phyloP scores from a whole-genome alignment of 2,329 filamentous ascomycete genomes.

The Fonsecaea nubica region DNA sequence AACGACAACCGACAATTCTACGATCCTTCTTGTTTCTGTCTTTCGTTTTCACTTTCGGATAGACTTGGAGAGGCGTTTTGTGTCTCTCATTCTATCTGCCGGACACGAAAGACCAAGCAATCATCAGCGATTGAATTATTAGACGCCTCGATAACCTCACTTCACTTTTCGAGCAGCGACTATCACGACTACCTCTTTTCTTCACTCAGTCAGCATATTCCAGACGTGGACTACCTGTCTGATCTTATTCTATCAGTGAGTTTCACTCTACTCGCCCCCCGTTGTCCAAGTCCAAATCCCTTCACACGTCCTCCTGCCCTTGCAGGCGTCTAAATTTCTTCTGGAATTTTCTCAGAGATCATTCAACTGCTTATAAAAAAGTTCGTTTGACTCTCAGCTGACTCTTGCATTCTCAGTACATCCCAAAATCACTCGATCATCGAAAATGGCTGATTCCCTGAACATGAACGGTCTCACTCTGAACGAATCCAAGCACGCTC shows the following conservation, averaged over 20 bases:
- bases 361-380: not conserved
- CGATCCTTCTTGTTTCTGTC: conserved; percentile 38
- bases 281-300: not conserved
- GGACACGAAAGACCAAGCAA: conserved; percentile 35
- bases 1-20: conserved; percentile 23
- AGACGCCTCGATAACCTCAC: conserved; percentile 30
- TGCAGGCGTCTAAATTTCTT: conserved; percentile 12
- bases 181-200: conserved; percentile 12
- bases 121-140: conserved; percentile 16
- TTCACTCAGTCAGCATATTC: conserved; percentile 5
- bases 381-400: not conserved
- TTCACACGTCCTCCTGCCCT: not conserved
- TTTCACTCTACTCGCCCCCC: not conserved
- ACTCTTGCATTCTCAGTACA: conserved; percentile 12
- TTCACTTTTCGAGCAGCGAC: conserved; percentile 21
- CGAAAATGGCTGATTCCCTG: conserved; percentile 60
- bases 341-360: conserved; percentile 1
- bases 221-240: not conserved
- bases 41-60: conserved; percentile 41
- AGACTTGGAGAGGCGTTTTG: conserved; percentile 42
- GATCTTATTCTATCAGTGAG: conserved; percentile 24
- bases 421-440: conserved; percentile 12
- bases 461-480: conserved; percentile 64
- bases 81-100: conserved; percentile 41
- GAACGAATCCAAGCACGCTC: conserved; percentile 68